phyloP scores from a whole-genome alignment of 768 basidiomycete genomes.

The Lactifluus echinatus region DNA sequence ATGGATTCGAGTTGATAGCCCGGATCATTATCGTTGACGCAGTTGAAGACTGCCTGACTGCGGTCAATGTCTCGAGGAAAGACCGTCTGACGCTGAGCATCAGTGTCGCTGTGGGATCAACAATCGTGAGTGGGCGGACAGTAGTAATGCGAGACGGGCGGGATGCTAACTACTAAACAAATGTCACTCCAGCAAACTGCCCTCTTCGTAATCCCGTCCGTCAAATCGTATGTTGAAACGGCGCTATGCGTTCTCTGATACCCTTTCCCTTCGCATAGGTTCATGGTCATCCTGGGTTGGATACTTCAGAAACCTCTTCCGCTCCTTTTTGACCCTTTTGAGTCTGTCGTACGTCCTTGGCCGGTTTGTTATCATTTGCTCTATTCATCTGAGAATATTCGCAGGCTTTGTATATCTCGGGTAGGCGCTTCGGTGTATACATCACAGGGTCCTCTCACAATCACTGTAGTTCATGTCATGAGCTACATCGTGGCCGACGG shows the following conservation, averaged over 20 bases:
- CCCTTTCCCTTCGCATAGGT: constrained; percentile 30
- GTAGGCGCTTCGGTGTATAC: constrained; percentile 22
- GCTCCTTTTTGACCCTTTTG: constrained; percentile 81
- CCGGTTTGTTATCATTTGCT: neutral
- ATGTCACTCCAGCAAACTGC: constrained; percentile 57
- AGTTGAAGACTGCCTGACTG: constrained; percentile 70
- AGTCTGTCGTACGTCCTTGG: constrained; percentile 42
- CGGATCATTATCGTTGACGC: constrained; percentile 4
- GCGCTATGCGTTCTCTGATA: neutral
- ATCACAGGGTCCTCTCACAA: neutral
- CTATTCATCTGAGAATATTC: neutral
- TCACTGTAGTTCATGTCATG: constrained; percentile 44
- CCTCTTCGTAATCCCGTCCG: constrained; percentile 57
- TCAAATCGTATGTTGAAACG: constrained; percentile 5
- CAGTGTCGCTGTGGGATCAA: constrained; percentile 75
- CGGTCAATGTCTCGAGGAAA: constrained; percentile 82
- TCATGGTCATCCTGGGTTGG: constrained; percentile 77
- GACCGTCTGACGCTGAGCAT: constrained; percentile 77
- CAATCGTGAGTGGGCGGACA: constrained; percentile 43
- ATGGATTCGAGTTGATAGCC: neutral
- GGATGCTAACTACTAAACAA: neutral
- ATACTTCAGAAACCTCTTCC: constrained; percentile 69
- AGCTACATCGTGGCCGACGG: constrained; percentile 83
- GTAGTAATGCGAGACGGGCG: neutral
- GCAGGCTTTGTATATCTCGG: constrained; percentile 38